phyloP scores from a whole-genome alignment of 768 basidiomycete genomes.

The Basidioascus undulatus region DNA sequence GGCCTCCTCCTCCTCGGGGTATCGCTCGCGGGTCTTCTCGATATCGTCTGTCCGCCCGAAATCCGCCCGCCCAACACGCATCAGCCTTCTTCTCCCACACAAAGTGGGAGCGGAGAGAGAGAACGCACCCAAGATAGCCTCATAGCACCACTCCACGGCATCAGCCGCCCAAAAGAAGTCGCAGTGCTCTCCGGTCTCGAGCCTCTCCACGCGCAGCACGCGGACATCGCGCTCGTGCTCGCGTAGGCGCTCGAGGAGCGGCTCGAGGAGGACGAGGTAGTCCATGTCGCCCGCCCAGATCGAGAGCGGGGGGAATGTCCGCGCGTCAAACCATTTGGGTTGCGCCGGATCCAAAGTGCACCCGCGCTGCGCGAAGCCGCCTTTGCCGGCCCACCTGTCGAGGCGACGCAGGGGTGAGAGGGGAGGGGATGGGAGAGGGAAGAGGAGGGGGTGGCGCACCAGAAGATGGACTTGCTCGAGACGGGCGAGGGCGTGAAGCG shows the following conservation, averaged over 20 bases:
- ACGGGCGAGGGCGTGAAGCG: constrained; percentile 28
- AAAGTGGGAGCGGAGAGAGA: neutral
- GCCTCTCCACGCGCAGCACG: constrained; percentile 22
- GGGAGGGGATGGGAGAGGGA: neutral
- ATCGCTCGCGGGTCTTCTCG: constrained; percentile 20
- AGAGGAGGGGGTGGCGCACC: constrained; percentile 5
- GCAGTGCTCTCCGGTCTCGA: constrained; percentile 22
- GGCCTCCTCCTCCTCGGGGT: constrained; percentile 16
- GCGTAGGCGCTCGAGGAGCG: constrained; percentile 23
- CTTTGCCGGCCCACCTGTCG: constrained; percentile 23
- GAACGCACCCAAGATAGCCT: constrained; percentile 16
- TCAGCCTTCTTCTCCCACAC: neutral
- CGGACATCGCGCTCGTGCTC: constrained; percentile 22
- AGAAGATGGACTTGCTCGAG: constrained; percentile 21
- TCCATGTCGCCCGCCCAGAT: constrained; percentile 24
- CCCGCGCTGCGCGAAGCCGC: constrained; percentile 23
- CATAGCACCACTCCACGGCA: constrained; percentile 25
- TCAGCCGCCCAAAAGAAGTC: constrained; percentile 22
- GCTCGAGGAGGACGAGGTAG: constrained; percentile 24
- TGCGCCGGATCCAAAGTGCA: constrained; percentile 18
- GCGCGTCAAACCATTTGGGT: constrained; percentile 23
- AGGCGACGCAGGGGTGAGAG: too few species aligned
- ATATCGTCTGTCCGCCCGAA: constrained; percentile 17
- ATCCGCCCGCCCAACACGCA: neutral
- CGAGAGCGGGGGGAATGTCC: constrained; percentile 25